phyloP scores from a whole-genome alignment of 2,329 filamentous ascomycete species.

The Acephala macrosclerotiorum region DNA sequence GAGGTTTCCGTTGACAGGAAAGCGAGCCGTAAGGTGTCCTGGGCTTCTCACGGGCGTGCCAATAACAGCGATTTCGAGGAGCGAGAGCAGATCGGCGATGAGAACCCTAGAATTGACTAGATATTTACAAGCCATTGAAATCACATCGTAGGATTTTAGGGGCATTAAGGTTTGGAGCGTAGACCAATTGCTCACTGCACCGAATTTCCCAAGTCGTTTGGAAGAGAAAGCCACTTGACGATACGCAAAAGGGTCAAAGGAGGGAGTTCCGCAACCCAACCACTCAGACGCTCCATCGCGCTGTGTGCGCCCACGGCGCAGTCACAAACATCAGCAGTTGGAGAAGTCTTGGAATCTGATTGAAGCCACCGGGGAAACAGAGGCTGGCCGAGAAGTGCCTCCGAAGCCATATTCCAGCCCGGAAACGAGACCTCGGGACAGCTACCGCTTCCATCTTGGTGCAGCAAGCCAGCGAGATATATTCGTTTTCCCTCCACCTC shows the following conservation, averaged over 20 bases:
- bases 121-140: neutral
- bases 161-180: neutral
- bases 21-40: neutral
- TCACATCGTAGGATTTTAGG: neutral
- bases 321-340: neutral
- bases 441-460: neutral
- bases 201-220: no score
- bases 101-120: neutral
- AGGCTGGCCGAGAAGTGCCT: neutral
- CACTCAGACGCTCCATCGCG: neutral
- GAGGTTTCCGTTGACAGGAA: neutral
- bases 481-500: conserved; percentile 4
- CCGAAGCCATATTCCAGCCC: neutral
- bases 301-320: neutral
- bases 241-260: neutral
- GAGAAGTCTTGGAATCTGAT: neutral
- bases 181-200: neutral
- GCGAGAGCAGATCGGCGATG: neutral
- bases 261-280: neutral
- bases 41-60: neutral
- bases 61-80: neutral
- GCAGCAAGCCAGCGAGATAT: neutral
- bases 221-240: neutral
- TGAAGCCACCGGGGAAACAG: neutral
- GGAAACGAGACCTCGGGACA: neutral